Conservation (phyloP, 768 basidiomycete genomes). For the Coprinopsis sp. region DNA sequence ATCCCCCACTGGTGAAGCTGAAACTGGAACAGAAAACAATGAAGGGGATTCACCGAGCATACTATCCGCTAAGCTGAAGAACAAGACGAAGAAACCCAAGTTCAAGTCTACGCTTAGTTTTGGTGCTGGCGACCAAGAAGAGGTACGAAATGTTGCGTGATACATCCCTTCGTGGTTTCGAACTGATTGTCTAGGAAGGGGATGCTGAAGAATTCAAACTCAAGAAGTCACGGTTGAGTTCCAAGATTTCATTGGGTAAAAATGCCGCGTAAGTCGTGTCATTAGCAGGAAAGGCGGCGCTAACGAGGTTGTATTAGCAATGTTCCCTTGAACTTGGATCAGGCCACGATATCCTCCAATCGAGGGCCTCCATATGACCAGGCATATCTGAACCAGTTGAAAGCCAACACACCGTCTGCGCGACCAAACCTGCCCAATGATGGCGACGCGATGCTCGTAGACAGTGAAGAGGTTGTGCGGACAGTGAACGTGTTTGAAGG, state of each 20-base stretch:
- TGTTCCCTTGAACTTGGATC: slow-evolving; percentile 47
- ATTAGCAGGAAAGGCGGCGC: too few relatives aligned
- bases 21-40: slow-evolving; percentile 8
- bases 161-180: slow-evolving; percentile 8
- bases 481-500: slow-evolving; percentile 24
- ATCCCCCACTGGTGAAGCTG: slow-evolving; percentile 30
- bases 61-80: slow-evolving; percentile 65
- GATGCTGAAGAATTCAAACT: slow-evolving; percentile 67
- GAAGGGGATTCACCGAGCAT: slow-evolving; percentile 51
- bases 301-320: slow-evolving; percentile 25
- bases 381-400: slow-evolving; percentile 71
- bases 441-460: slow-evolving; percentile 41
- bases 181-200: slow-evolving; percentile 43
- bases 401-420: slow-evolving; percentile 65
- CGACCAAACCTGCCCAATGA: slow-evolving; percentile 43
- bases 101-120: slow-evolving; percentile 73
- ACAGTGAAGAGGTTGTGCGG: slow-evolving; percentile 32
- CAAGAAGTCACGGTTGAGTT: slow-evolving; percentile 76
- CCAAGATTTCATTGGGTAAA: slow-evolving; percentile 53
- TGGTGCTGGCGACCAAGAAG: slow-evolving; percentile 56
- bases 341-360: slow-evolving; percentile 49
- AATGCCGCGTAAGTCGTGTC: slow-evolving; percentile 44
- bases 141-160: slow-evolving; percentile 41
- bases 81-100: slow-evolving; percentile 61
- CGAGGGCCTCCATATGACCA: slow-evolving; percentile 64